Evolutionary conservation across 2,329 filamentous ascomycete species (phyloP), one percentile per base, ranked within the genome.

Genomic region (Alternaria sp.): DNA sequence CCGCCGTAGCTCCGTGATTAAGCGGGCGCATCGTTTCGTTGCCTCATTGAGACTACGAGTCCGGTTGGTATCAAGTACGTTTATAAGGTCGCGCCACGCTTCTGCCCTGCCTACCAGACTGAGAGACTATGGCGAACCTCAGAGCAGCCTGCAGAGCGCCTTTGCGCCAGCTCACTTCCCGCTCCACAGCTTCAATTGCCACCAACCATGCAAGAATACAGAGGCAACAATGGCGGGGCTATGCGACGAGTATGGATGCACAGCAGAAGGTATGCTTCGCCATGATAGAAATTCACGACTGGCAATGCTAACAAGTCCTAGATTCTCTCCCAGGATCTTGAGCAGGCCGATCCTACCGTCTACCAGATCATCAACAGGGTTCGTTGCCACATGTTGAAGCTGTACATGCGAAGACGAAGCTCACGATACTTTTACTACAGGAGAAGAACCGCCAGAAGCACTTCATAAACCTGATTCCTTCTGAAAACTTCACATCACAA

Each of bases 401-500:
- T 48, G 64, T 30, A 69, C 51, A 56, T 49, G 38, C 20, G 36
- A 38, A 24, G 34, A 46, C 52, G 54, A 46, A 63, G 60, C 71
- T 74, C 54, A 76, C 63, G 43, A 39, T 28, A 22, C 26, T 61
- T 52, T 24, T 34, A 43, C 24, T 65, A 57, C 64, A 97, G 92
- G 95, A 99, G 85, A 98, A 98, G 87, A 87, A 87, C 69, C 88
- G 95, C 70, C 95, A 99, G 81, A 96, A 97, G 81, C 93, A 98
- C 80, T 99, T 97, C 76, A 97, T 99, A 83, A 98, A 98, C 78
- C 90, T 99, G 79, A 99, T 99, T 76, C 94, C 95, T 77, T 98
- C 95, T 58, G 95, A 99, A 86, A 99, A 99, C 86, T 94, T 99
- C 83, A 99, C 95, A 60, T 99, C 95, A 65, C 93, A 94, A 74